Percentiles rank a stretch among this genome's conserved stretches.
phyloP scores from a whole-genome alignment of 495 filamentous ascomycete genomes.

The Daldinia bambusicola region DNA sequence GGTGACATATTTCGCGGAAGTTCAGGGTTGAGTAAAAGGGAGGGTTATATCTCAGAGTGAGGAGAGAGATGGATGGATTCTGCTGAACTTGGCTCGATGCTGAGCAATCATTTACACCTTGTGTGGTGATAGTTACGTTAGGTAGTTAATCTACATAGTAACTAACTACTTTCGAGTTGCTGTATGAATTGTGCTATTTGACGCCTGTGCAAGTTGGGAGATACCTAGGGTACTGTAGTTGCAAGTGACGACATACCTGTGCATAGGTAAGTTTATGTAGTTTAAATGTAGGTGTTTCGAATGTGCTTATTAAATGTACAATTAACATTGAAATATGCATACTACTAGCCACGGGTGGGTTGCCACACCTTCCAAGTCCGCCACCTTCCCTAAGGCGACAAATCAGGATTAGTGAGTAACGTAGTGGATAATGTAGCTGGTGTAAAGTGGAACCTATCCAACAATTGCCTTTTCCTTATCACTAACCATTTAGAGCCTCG shows the following conservation, averaged over 20 bases:
- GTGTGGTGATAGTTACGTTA: conserved; percentile 30
- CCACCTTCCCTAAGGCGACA: neutral
- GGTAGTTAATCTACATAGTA: conserved; percentile 31
- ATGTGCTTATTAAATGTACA: too few relatives aligned
- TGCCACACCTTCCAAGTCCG: conserved; percentile 12
- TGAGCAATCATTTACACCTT: conserved; percentile 25
- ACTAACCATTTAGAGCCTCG: conserved; percentile 19
- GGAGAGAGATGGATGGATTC: conserved; percentile 14
- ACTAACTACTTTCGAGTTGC: conserved; percentile 1
- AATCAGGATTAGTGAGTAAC: conserved; percentile 4
- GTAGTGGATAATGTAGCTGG: conserved; percentile 4
- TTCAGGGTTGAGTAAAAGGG: conserved; percentile 17
- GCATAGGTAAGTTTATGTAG: too few relatives aligned
- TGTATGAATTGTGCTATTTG: neutral
- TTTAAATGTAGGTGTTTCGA: too few relatives aligned
- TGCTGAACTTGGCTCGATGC: conserved; percentile 14
- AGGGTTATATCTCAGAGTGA: conserved; percentile 13
- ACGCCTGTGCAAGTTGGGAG: neutral
- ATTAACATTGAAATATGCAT: too few relatives aligned
- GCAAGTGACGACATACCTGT: too few relatives aligned
- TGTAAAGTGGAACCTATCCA: conserved; percentile 1
- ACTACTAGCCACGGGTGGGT: conserved; percentile 17
- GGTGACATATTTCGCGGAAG: conserved; percentile 25
- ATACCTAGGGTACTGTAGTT: neutral
- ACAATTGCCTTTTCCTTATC: conserved; percentile 22